phyloP scores from a whole-genome alignment of 805 yeast species.

The Hanseniaspora lindneri region DNA sequence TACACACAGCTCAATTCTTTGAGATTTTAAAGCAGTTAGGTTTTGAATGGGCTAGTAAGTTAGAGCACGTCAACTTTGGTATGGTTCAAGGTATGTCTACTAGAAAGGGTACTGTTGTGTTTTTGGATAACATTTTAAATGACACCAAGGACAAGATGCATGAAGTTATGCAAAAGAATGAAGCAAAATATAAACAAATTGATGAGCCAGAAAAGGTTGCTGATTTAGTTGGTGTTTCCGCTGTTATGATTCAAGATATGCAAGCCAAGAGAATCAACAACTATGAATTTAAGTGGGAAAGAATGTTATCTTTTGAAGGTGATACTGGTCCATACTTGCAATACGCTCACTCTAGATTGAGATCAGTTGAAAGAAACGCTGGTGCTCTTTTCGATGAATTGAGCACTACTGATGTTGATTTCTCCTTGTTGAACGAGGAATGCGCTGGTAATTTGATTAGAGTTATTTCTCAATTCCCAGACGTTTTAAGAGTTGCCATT shows the following conservation, averaged over 20 bases:
- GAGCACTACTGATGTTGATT: slow-evolving; percentile 41
- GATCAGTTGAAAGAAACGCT: slow-evolving; percentile 86
- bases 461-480: slow-evolving; percentile 65
- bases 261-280: slow-evolving; percentile 92
- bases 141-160: slow-evolving; percentile 91
- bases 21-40: slow-evolving; percentile 87
- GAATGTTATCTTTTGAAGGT: slow-evolving; percentile 97
- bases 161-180: slow-evolving; percentile 88
- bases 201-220: slow-evolving; percentile 91
- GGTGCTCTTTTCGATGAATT: slow-evolving; percentile 34
- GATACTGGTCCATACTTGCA: slow-evolving; percentile 98
- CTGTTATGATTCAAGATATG: slow-evolving; percentile 99
- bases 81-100: slow-evolving; percentile 98
- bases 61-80: slow-evolving; percentile 86
- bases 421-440: slow-evolving; percentile 50
- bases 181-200: slow-evolving; percentile 80
- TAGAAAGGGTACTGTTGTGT: slow-evolving; percentile 96
- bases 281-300: slow-evolving; percentile 93
- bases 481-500: slow-evolving; percentile 67
- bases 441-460: slow-evolving; percentile 63
- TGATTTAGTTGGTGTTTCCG: slow-evolving; percentile 89
- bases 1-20: slow-evolving; percentile 86
- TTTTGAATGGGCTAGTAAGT: slow-evolving; percentile 67
- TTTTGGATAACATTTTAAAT: slow-evolving; percentile 83
- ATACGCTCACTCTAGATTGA: slow-evolving; percentile 93